Percentiles rank a stretch among this genome's conserved stretches.
Conservation (phyloP, 2,329 filamentous ascomycete species). For the Colletotrichum orbiculare region DNA sequence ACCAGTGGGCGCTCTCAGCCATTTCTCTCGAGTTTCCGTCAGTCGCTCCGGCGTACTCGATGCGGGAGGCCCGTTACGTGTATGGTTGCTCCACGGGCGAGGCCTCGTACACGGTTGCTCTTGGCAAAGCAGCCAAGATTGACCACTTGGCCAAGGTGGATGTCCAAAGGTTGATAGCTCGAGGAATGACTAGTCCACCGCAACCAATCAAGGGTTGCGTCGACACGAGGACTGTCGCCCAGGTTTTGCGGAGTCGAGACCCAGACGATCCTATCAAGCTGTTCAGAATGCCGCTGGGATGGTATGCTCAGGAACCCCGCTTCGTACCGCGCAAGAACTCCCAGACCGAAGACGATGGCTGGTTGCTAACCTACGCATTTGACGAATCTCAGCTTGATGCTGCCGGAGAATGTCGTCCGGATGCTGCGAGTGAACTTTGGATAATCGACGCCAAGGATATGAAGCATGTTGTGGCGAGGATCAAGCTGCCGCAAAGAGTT, state of each 20-base stretch:
- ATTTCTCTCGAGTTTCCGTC: slow-evolving; percentile 78
- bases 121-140: slow-evolving; percentile 75
- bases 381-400: slow-evolving; percentile 73
- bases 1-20: slow-evolving; percentile 73
- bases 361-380: slow-evolving; percentile 75
- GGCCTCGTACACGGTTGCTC: slow-evolving; percentile 66
- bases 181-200: slow-evolving; percentile 59
- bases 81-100: slow-evolving; percentile 74
- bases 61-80: slow-evolving; percentile 69
- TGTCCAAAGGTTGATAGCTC: slow-evolving; percentile 60
- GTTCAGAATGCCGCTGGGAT: slow-evolving; percentile 69
- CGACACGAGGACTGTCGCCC: slow-evolving; percentile 64
- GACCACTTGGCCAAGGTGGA: slow-evolving; percentile 74
- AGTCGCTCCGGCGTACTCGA: slow-evolving; percentile 63
- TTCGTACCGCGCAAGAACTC: slow-evolving; percentile 65
- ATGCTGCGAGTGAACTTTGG: slow-evolving; percentile 72
- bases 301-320: slow-evolving; percentile 74
- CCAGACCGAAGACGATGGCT: slow-evolving; percentile 71
- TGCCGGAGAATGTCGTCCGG: slow-evolving; percentile 55
- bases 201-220: slow-evolving; percentile 69
- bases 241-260: slow-evolving; percentile 60
- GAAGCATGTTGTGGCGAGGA: slow-evolving; percentile 66
- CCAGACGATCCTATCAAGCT: slow-evolving; percentile 67
- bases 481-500: slow-evolving; percentile 72
- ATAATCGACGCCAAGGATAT: slow-evolving; percentile 73